Percentiles rank a stretch among this genome's conserved stretches.
Conservation (phyloP, 1,284 basidiomycete species). For the Cryptococcus neoformans region DNA sequence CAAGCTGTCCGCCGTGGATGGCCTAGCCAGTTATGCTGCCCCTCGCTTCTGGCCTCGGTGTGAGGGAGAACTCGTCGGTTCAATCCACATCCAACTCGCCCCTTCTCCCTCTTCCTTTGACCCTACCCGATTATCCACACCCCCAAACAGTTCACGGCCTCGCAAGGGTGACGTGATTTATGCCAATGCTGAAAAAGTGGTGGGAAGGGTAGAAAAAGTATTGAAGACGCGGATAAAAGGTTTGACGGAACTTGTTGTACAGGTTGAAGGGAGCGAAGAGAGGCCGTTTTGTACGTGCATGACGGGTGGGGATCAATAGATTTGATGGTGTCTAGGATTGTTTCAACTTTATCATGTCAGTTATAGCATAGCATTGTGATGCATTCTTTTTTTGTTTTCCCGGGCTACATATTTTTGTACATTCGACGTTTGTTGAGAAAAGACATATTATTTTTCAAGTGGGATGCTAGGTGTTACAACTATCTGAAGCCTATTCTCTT, state of each 20-base stretch:
- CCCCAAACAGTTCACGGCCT: conserved; percentile 2
- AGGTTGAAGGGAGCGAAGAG: conserved; percentile 58
- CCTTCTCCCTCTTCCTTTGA: conserved; percentile 58
- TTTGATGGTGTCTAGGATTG: no score
- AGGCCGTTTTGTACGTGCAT: conserved; percentile 52
- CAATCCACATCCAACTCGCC: conserved; percentile 78
- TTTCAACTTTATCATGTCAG: no score
- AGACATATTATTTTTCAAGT: no score
- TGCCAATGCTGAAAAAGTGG: conserved; percentile 64
- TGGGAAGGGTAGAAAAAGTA: conserved; percentile 68
- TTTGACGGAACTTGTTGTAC: conserved; percentile 80
- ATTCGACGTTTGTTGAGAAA: no score
- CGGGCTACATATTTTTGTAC: no score
- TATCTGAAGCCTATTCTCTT: background rate
- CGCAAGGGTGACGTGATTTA: conserved; percentile 52
- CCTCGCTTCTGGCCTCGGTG: conserved; percentile 98
- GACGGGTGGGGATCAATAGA: conserved; percentile 56
- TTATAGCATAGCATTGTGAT: no score
- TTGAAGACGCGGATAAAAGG: conserved; percentile 70
- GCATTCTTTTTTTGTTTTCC: no score
- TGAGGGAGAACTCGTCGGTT: conserved; percentile 76
- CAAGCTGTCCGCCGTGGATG: conserved; percentile 66
- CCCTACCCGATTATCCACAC: conserved; percentile 53
- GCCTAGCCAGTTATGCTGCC: conserved; percentile 72
- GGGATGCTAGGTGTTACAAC: no score